phyloP scores from a whole-genome alignment of 345 rosid species.

The Pistacia atlantica region DNA sequence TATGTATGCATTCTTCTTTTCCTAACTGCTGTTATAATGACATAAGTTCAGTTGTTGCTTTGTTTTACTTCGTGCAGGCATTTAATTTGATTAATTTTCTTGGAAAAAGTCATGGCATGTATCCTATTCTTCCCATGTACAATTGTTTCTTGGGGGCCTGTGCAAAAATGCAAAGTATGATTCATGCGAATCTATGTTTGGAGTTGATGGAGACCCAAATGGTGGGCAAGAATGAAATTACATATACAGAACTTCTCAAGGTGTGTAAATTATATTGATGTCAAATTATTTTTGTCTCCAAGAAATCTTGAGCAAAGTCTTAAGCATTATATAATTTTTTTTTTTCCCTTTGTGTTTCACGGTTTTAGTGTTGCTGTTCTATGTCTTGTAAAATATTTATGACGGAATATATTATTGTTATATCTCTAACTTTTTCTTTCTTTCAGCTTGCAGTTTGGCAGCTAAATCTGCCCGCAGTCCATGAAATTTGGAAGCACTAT shows the following conservation, averaged over 20 bases:
- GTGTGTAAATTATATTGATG: constrained; percentile 37
- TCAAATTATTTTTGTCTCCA: constrained; percentile 1
- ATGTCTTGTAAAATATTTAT: not conserved
- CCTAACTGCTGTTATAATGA: not conserved
- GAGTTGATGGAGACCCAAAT: constrained; percentile 70
- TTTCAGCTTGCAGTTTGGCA: constrained; percentile 84
- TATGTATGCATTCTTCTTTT: constrained; percentile 14
- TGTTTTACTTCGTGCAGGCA: constrained; percentile 57
- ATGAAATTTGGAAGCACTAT: constrained; percentile 69
- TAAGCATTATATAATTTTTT: not conserved
- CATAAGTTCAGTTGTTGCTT: constrained; percentile 2
- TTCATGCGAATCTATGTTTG: constrained; percentile 64
- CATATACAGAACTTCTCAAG: constrained; percentile 77
- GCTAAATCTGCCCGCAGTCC: constrained; percentile 55
- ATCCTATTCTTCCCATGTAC: constrained; percentile 51
- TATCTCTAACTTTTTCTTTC: constrained; percentile 10
- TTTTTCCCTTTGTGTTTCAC: not conserved
- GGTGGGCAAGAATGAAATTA: constrained; percentile 74
- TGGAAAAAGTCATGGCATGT: constrained; percentile 48
- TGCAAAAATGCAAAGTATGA: constrained; percentile 34
- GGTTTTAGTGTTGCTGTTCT: not conserved
- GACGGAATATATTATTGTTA: constrained; percentile 22
- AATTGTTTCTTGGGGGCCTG: constrained; percentile 69
- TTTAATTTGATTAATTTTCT: constrained; percentile 48
- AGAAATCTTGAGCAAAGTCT: not conserved